Evolutionary conservation across 305 asterid genomes (phyloP).

Genomic region (Solanum chacoense): DNA sequence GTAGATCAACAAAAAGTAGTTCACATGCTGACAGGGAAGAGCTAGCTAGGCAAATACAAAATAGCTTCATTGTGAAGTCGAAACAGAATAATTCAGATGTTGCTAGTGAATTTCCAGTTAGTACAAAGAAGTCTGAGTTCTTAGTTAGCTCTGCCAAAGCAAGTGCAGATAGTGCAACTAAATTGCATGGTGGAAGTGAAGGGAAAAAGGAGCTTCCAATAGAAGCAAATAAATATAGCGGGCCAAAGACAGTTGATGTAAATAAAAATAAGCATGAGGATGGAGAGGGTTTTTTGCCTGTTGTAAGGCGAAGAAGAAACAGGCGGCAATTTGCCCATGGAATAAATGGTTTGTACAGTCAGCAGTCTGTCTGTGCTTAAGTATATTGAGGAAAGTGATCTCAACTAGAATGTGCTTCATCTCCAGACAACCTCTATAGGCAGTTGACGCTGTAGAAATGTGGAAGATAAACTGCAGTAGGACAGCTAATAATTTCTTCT

Average conservation of each 20-base stretch:
- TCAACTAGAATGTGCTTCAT: background rate
- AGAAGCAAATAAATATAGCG: slow-evolving; percentile 21
- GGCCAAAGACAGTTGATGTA: slow-evolving; percentile 20
- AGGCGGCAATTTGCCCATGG: slow-evolving; percentile 64
- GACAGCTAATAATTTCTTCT: background rate
- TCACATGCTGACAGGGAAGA: slow-evolving; percentile 77
- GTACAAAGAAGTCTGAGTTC: slow-evolving; percentile 38
- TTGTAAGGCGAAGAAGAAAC: slow-evolving; percentile 77
- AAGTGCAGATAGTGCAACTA: slow-evolving; percentile 64
- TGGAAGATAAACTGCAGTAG: slow-evolving; percentile 5
- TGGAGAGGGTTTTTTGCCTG: slow-evolving; percentile 90
- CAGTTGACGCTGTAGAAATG: background rate
- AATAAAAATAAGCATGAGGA: slow-evolving; percentile 42
- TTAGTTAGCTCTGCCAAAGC: slow-evolving; percentile 63
- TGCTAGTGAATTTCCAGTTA: slow-evolving; percentile 22
- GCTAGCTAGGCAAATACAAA: slow-evolving; percentile 86
- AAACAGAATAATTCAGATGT: slow-evolving; percentile 64
- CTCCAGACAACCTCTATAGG: background rate
- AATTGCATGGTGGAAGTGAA: slow-evolving; percentile 59
- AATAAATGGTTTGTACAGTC: slow-evolving; percentile 56
- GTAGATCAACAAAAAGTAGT: slow-evolving; percentile 34
- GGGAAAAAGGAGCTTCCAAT: slow-evolving; percentile 25
- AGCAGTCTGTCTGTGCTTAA: slow-evolving; percentile 80
- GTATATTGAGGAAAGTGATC: slow-evolving; percentile 39
- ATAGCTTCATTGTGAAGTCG: slow-evolving; percentile 91